A percentile compares a stretch with the other conserved stretches of the same genome.
Conservation (phyloP, 257 asterid species). For the Fraxinus excelsior region DNA sequence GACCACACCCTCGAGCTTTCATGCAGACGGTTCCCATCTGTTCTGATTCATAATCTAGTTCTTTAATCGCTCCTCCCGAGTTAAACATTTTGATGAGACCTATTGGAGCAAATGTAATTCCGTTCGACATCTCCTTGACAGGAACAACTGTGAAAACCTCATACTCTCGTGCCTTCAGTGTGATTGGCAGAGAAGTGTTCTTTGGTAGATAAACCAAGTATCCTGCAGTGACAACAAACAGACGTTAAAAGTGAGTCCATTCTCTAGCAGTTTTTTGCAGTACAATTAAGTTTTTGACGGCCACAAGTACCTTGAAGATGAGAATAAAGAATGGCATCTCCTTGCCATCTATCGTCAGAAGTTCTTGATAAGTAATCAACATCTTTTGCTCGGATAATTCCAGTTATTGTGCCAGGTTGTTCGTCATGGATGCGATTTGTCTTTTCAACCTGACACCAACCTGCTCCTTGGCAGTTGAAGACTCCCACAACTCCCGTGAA, state of each 20-base stretch:
- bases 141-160: slow-evolving; percentile 79
- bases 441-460: slow-evolving; percentile 69
- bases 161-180: slow-evolving; percentile 63
- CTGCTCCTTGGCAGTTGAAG: slow-evolving; percentile 87
- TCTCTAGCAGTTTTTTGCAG: too few relatives aligned
- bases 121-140: slow-evolving; percentile 45
- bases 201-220: slow-evolving; percentile 63
- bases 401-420: slow-evolving; percentile 65
- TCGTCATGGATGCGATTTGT: slow-evolving; percentile 73
- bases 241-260: neutral
- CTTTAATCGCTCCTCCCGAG: slow-evolving; percentile 82
- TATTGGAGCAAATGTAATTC: slow-evolving; percentile 55
- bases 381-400: slow-evolving; percentile 65
- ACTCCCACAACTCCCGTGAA: slow-evolving; percentile 71
- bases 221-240: slow-evolving; percentile 43
- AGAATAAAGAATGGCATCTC: slow-evolving; percentile 62
- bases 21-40: slow-evolving; percentile 38
- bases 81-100: slow-evolving; percentile 86
- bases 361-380: slow-evolving; percentile 70
- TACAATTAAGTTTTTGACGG: too few relatives aligned
- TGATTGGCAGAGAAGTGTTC: slow-evolving; percentile 58
- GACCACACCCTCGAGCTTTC: slow-evolving; percentile 67
- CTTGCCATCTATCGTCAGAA: slow-evolving; percentile 59
- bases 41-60: slow-evolving; percentile 44
- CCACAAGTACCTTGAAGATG: slow-evolving; percentile 54